These are phyloP conservation scores for Asterella californica DNA, from an alignment of 225 moss, liverwort and hornwort species.

Conservation along the genomic window DNA sequence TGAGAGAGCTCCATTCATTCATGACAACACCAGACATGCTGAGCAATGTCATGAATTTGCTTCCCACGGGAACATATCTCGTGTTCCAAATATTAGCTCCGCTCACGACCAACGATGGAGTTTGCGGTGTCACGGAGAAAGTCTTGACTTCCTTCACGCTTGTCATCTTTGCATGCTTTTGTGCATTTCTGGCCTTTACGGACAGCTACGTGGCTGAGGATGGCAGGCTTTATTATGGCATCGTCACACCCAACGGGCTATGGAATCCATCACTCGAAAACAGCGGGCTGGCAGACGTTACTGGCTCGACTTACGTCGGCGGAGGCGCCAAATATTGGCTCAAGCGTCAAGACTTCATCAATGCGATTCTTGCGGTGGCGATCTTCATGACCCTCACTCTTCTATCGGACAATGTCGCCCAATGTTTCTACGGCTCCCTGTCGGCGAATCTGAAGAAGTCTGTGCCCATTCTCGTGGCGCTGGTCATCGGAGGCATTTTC, in stretches of 20 bases:
- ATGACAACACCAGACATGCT: constrained; percentile 23
- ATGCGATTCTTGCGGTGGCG: constrained; percentile 41
- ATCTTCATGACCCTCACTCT: constrained; percentile 55
- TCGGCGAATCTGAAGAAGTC: constrained; percentile 41
- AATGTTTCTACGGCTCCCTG: constrained; percentile 44
- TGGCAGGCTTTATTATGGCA: constrained; percentile 52
- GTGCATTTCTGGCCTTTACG: constrained; percentile 17
- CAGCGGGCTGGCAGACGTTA: constrained; percentile 37
- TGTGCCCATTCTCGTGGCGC: constrained; percentile 51
- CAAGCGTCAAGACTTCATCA: constrained; percentile 43
- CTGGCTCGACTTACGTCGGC: constrained; percentile 35
- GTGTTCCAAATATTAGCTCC: constrained; percentile 21
- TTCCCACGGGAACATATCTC: constrained; percentile 28
- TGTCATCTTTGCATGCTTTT: constrained; percentile 10
- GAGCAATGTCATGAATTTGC: constrained; percentile 20
- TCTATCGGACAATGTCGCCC: constrained; percentile 41
- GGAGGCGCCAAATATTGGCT: constrained; percentile 29
- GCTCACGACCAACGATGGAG: constrained; percentile 26
- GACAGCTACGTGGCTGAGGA: constrained; percentile 42
- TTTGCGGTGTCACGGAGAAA: constrained; percentile 18
- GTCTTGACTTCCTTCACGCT: constrained; percentile 1
- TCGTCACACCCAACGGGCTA: constrained; percentile 52
- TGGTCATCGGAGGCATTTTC: constrained; percentile 44
- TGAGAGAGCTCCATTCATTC: constrained; percentile 2
- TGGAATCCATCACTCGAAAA: constrained; percentile 52